Percentiles rank a stretch among this genome's conserved stretches.
These are phyloP conservation scores for Pseudogymnoascus sp. DNA, from an alignment of 2,329 filamentous ascomycete genomes.

Conservation along the genomic window DNA sequence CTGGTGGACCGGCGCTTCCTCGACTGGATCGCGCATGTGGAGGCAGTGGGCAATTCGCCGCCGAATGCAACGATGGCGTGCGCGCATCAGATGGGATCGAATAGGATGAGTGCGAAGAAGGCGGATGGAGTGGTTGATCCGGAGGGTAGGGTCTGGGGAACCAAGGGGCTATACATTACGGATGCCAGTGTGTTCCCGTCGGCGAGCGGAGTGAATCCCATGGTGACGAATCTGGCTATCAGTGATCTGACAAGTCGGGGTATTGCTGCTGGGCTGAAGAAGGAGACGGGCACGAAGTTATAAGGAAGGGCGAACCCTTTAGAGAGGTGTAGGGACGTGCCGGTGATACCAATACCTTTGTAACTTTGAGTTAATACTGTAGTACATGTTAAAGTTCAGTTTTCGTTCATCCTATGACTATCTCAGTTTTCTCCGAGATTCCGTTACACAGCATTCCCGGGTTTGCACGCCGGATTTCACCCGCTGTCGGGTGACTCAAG, in stretches of 20 bases:
- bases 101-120: constrained; percentile 53
- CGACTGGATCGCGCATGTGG: constrained; percentile 49
- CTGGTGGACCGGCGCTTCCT: constrained; percentile 48
- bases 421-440: neutral
- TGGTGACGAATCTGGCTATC: constrained; percentile 70
- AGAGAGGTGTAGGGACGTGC: neutral
- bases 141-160: constrained; percentile 57
- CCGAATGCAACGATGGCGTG: constrained; percentile 51
- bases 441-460: neutral
- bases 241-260: constrained; percentile 56
- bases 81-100: constrained; percentile 78
- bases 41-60: constrained; percentile 41
- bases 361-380: constrained; percentile 3
- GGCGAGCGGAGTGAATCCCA: constrained; percentile 73
- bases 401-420: neutral
- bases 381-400: constrained; percentile 1
- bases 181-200: constrained; percentile 71
- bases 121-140: constrained; percentile 51
- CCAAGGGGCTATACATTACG: constrained; percentile 57
- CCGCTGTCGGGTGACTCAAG: neutral
- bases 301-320: neutral
- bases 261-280: constrained; percentile 41
- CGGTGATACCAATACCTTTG: constrained; percentile 1
- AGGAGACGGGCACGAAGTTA: constrained; percentile 3
- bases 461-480: neutral